phyloP scores from a whole-genome alignment of 2,329 filamentous ascomycete species.

The Elsinoe necatrix region DNA sequence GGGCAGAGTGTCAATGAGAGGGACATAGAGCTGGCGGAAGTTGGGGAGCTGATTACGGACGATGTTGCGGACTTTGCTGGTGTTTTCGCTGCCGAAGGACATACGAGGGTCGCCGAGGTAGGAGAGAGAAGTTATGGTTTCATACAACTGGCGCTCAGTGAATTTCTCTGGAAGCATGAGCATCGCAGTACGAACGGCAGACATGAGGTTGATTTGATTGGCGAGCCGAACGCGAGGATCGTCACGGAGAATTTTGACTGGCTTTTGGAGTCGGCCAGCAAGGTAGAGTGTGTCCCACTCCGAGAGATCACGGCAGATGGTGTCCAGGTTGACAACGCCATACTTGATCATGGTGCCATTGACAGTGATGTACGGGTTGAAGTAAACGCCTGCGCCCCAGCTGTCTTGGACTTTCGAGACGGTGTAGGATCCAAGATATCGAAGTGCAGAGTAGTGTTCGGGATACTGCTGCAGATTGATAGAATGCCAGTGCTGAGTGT shows the following conservation, averaged over 20 bases:
- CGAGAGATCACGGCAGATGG: conserved; percentile 73
- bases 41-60: conserved; percentile 84
- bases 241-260: conserved; percentile 93
- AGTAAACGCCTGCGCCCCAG: conserved; percentile 91
- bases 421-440: conserved; percentile 71
- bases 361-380: conserved; percentile 89
- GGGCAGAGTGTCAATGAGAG: conserved; percentile 79
- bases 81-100: conserved; percentile 81
- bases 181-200: conserved; percentile 80
- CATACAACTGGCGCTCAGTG: conserved; percentile 79
- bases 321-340: conserved; percentile 89
- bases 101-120: conserved; percentile 97
- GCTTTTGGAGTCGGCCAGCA: conserved; percentile 92
- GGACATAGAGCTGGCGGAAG: conserved; percentile 84
- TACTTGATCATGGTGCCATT: conserved; percentile 98
- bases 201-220: conserved; percentile 91
- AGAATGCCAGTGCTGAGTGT: conserved; percentile 94
- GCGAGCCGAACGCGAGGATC: conserved; percentile 85
- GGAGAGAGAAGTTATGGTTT: conserved; percentile 82
- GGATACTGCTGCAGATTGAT: conserved; percentile 83
- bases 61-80: conserved; percentile 87
- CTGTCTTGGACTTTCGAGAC: conserved; percentile 80
- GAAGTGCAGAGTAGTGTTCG: conserved; percentile 83
- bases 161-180: conserved; percentile 77
- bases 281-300: conserved; percentile 94